A percentile compares a stretch with the other conserved stretches of the same genome.
phyloP scores from a whole-genome alignment of 2,329 filamentous ascomycete genomes.

The Aspergillus neotritici region DNA sequence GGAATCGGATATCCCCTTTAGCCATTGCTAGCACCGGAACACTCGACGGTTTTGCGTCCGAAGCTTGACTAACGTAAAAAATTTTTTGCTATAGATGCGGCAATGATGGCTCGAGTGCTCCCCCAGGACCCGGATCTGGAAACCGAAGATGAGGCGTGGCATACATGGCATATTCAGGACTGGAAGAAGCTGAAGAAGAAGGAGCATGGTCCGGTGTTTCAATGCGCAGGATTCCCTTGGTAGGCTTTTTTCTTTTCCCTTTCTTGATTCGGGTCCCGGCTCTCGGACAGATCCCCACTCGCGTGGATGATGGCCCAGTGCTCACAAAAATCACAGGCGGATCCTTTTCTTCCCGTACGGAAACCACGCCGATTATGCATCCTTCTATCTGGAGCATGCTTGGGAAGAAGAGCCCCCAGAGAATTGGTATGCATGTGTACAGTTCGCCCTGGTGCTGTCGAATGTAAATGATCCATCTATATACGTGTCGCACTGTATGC shows the following conservation, averaged over 20 bases:
- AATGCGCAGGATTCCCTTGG: slow-evolving; percentile 85
- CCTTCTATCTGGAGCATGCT: slow-evolving; percentile 94
- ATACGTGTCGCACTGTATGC: slow-evolving; percentile 63
- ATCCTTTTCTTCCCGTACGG: slow-evolving; percentile 93
- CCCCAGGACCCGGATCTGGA: slow-evolving; percentile 73
- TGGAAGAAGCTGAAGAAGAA: slow-evolving; percentile 74
- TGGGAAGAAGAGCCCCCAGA: slow-evolving; percentile 73
- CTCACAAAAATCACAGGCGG: slow-evolving; percentile 53
- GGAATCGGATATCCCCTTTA: slow-evolving; percentile 4
- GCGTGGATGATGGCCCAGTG: not conserved
- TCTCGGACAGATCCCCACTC: not conserved
- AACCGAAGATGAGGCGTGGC: slow-evolving; percentile 65
- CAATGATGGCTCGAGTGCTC: slow-evolving; percentile 76
- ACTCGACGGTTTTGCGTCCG: not conserved
- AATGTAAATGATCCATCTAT: slow-evolving; percentile 89
- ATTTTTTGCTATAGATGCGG: slow-evolving; percentile 55
- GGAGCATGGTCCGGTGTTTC: slow-evolving; percentile 81
- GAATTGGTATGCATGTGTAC: slow-evolving; percentile 93
- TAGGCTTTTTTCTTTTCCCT: slow-evolving; percentile 40
- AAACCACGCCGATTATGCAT: slow-evolving; percentile 89
- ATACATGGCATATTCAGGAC: slow-evolving; percentile 83
- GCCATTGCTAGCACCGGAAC: slow-evolving; percentile 1
- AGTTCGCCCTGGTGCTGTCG: slow-evolving; percentile 90
- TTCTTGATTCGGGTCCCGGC: not conserved
- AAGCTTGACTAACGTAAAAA: slow-evolving; percentile 11